These are phyloP conservation scores for Cucurbita maxima DNA, from an alignment of 306 rosid species.

Conservation along the genomic window DNA sequence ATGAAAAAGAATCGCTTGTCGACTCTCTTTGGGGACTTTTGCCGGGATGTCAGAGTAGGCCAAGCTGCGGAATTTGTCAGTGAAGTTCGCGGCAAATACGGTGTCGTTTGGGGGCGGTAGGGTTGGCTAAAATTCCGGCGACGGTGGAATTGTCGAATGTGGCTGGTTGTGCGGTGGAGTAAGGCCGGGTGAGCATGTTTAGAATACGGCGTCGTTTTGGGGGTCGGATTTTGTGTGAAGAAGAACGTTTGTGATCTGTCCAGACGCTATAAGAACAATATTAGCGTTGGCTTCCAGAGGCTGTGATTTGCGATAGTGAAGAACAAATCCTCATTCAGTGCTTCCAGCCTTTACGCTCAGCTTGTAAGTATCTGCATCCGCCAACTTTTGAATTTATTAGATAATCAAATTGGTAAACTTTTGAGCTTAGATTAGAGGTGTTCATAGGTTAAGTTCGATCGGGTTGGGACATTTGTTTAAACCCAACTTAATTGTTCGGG, in stretches of 20 bases:
- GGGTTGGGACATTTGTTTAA: too few relatives aligned
- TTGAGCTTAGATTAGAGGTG: too few relatives aligned
- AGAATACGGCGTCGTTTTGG: conserved; percentile 38
- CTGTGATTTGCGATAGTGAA: conserved; percentile 60
- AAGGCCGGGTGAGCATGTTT: conserved; percentile 52
- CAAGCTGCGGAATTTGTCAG: conserved; percentile 31
- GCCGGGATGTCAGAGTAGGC: conserved; percentile 11
- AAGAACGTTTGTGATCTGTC: conserved; percentile 54
- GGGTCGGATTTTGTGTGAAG: conserved; percentile 32
- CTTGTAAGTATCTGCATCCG: conserved; percentile 28
- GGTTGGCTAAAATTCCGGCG: conserved; percentile 31
- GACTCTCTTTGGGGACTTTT: conserved; percentile 24
- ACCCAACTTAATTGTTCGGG: too few relatives aligned
- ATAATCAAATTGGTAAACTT: too few relatives aligned
- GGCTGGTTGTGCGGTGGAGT: conserved; percentile 29
- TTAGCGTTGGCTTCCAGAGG: conserved; percentile 42
- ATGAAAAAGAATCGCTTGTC: conserved; percentile 49
- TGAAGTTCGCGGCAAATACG: conserved; percentile 30
- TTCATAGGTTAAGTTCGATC: too few relatives aligned
- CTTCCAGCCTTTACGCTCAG: conserved; percentile 40
- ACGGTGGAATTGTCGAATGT: conserved; percentile 67
- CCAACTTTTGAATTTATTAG: too few relatives aligned
- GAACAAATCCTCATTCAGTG: conserved; percentile 45
- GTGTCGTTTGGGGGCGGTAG: conserved; percentile 56
- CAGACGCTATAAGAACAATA: conserved; percentile 41